These are phyloP conservation scores for Ustilago shanxiensis DNA, from an alignment of 1,284 basidiomycete species.

Conservation along the genomic window DNA sequence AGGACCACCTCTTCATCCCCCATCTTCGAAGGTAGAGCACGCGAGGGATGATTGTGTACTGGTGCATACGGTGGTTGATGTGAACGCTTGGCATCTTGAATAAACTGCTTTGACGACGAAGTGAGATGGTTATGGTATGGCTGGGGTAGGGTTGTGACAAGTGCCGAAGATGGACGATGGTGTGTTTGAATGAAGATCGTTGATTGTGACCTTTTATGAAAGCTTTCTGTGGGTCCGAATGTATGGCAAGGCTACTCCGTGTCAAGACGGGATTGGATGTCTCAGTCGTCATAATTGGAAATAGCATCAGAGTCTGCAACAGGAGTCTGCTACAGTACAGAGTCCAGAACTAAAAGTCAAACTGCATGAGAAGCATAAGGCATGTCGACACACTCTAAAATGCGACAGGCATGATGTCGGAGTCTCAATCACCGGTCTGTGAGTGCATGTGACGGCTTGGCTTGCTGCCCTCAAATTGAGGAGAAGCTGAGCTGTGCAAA, in stretches of 20 bases:
- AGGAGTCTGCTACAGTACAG: not conserved
- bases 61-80: slow-evolving; percentile 56
- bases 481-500: not conserved
- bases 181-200: too few species aligned
- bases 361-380: not conserved
- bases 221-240: too few species aligned
- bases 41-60: slow-evolving; percentile 52
- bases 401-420: not conserved
- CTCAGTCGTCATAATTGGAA: too few species aligned
- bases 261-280: too few species aligned
- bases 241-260: too few species aligned
- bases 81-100: slow-evolving; percentile 49
- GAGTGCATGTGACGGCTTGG: slow-evolving; percentile 8
- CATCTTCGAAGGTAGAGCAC: slow-evolving; percentile 48
- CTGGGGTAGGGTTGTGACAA: not conserved
- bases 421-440: not conserved
- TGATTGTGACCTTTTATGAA: too few species aligned
- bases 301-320: too few species aligned
- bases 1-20: slow-evolving; percentile 52
- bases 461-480: not conserved
- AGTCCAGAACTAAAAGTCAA: not conserved
- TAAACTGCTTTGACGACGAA: not conserved
- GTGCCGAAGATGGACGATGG: not conserved
- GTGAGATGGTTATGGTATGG: not conserved
- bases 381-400: too few species aligned